Base-by-base conservation (phyloP, 495 filamentous ascomycete genomes). In the Xylaria longipes region DNA sequence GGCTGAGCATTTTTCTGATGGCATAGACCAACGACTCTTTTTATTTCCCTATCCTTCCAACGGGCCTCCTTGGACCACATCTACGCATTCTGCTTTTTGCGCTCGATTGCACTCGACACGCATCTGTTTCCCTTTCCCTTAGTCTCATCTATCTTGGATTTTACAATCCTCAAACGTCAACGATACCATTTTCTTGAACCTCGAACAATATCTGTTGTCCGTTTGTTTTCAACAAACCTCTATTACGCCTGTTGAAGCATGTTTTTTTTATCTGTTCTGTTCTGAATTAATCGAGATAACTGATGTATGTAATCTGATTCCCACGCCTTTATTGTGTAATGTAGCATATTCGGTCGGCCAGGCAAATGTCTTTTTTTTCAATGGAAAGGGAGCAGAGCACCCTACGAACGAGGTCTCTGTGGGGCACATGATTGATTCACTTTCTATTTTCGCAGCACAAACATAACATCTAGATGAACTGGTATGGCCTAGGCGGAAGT, bases 281-380 rank as follows among this genome's bases (percentile, higher is more conserved):
- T 37, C 56, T 56, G n/a, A 3, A 20, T n/a, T 67, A 52, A 66
- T 66, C 35, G n/a, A 70, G 31, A 22, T 31, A 57, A n/a, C 61
- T 57, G 69, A 35, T 43, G 60, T 25, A 43, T 64, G 29, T 66
- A 60, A 48, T 66, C 8, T 22, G n/a, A 11, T 33, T 45, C 37
- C 61, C 20, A 50, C n/a, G 68, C 61, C 27, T 66, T 65, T 66
- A 71, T 71, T 71, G 69, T 66, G 48, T 71, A 71, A 65, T 71
- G 61, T 66, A 71, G 48, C 52, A 57, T 71, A 66, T 66, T 25
- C n/a, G 46, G 61, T 66, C 12, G 62, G 48, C 39, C 29, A 12
- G 69, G 22, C 27, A 39, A 56, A 43, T 52, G 33, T 27, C 11
- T 37, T 35, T 65, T 25, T 9, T 33, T 50, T n/a, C 33, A 41